Evolutionary conservation across 352 stramenopile species (phyloP), one percentile per base, ranked within the genome.

Genomic region (Globisporangium carolinianum): DNA sequence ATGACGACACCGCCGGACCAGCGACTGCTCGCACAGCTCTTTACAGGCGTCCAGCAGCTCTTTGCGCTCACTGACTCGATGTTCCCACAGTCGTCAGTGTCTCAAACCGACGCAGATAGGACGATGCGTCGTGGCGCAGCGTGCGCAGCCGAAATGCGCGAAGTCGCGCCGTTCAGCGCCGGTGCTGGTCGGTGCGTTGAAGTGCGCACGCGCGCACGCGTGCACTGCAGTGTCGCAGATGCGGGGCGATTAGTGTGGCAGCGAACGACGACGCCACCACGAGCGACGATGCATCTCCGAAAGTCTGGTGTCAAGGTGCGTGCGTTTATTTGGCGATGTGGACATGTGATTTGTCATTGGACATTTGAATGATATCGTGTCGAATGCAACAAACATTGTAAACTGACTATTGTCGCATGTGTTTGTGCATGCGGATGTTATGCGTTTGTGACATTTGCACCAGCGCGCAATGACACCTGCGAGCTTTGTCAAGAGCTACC

Each of bases 151-250:
- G 11, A 43, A 12, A 43, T 43, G 7, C 11, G 39, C 11, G 39
- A 43, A 7, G 39, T 43, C 11, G 39, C 6, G 39, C 11, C 11
- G 39, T 12, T 12, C 6, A 7, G 11, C 11, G 39, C 39, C 6
- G 11, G 39, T 43, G 39, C 7, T 7, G 7, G 49, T 43, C 49
- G 53, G 45, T 43, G 39, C 11, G 37, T 60, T 36, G 57, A 65
- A 46, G 32, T 53, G 12, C 37, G 12, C 6, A 48, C 32, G 12
- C 38, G 4, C n/a, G 6, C 43, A 12, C 38, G 11, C n/a, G 42
- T 54, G n/a, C 18, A 15, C 45, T 71, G 39, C 11, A 10, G 1
- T 32, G 35, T 62, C 4, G 47, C 35, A 65, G 65, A 61, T 47
- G 59, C 12, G 51, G 47, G 50, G 24, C n/a, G 47, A 7, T 2